Base-by-base conservation (phyloP, 805 yeast genomes). In the Cyberlindnera mississippiensis region DNA sequence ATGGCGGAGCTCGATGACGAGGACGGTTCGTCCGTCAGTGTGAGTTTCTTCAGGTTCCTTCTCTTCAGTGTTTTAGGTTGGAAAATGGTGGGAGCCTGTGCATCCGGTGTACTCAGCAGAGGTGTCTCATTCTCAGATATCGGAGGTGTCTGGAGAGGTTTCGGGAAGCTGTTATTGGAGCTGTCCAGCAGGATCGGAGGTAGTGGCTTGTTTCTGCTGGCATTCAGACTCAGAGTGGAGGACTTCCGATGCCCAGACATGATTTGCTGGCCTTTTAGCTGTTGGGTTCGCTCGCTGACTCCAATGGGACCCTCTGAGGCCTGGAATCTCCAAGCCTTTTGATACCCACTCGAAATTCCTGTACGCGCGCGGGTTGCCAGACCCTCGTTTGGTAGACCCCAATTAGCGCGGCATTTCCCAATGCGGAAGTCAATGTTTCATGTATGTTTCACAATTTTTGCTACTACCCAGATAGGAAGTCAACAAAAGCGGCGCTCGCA, bases 21-120 rank as follows among this genome's bases (percentile, higher is more conserved):
- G 13, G 16, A 20, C 10, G 50, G 16, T 19, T 55, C 46, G 19
- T 46, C 45, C 6, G 46, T 51, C 10, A 81, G 59, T 8, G 77
- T 72, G 29, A 80, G 64, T 47, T 76, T 70, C 59, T 82, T 82
- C 50, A 79, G 59, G 52, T 82, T 82, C 42, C 76, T 65, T 50
- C 85, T 67, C 48, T 74, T 75, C 42, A 80, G 55, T 1, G 82
- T 68, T 51, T 68, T 74, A 28, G 68, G 66, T 36, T 64, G 66
- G 46, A 67, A 66, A 15, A 55, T 52, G 2, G 53, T 19, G 14
- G 40, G 19, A 1, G 42, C 34, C 17, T 39, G 28, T 10, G 33
- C 14, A 16, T 40, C 34, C 6, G 40, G 17, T 14, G 33, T 33
- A 27, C 30, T 26, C 19, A 15, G 12, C 28, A 24, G 17, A 3